Evolutionary conservation across 192 early-diverging fungal genomes (phyloP), one percentile per base, ranked within the genome.

Genomic region (Martensiomyces pterosporus): DNA sequence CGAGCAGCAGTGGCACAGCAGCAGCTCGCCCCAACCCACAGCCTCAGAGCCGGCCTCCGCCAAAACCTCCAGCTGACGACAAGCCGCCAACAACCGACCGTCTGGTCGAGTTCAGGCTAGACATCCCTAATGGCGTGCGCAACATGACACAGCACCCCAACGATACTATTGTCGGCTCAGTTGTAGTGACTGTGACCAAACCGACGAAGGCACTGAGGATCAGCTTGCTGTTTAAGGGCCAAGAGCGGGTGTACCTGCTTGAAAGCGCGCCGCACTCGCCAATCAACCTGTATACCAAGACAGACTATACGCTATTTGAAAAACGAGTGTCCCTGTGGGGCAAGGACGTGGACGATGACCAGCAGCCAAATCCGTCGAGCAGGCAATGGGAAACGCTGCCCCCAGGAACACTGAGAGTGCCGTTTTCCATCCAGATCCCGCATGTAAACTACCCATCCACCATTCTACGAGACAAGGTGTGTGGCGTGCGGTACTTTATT

Each of bases 101-200:
- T 1, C 45, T 69, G 3, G 59, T 57, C 4, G 67, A 61, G 55
- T 69, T 69, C 27, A 40, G 46, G 5, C 47, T 69, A 23, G 50
- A 53, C 10, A 69, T 69, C 16, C 67, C 67, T 22, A 52, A 62
- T 9, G 67, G 67, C 22, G 55, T 69, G 10, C 59, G 67, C 44
- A 57, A 57, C 18, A 62, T 55, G 54, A 50, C 59, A 24, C 58
- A 69, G 42, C 51, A 62, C 23, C 59, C 67, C 0, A 55, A 42
- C 18, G 51, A 47, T 39, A 43, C 38, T 2, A 60, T 69, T 17
- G 59, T 62, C 3, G 67, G 67, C 10, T 60, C 59, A 2, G 67
- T 62, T 2, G 55, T 55, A 2, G 24, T 69, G 22, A 69, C 67
- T 2, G 55, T 69, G n/a, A 69, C 67, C 3, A 69, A 62, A 34